Evolutionary conservation across 306 rosid genomes (phyloP).

Genomic region (Medicago arabica): DNA sequence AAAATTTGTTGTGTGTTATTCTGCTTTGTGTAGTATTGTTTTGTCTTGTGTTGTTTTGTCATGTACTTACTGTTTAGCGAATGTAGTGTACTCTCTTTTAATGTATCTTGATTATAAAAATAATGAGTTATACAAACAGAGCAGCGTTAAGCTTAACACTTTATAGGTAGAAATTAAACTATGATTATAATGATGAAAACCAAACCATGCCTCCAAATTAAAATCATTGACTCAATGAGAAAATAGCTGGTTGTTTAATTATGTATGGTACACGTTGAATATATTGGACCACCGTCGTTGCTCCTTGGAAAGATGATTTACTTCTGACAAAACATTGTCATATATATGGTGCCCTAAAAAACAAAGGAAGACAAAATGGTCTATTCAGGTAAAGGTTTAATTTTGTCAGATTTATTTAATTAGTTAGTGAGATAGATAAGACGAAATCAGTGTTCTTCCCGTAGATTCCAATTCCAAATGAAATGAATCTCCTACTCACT

Average conservation of each 20-base stretch:
- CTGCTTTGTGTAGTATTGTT: no score
- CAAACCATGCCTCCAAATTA: neutral
- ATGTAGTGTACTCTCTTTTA: no score
- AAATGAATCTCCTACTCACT: neutral
- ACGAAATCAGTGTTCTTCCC: slow-evolving; percentile 7
- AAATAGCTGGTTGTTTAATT: neutral
- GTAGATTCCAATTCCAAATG: slow-evolving; percentile 3
- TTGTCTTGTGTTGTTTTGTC: no score
- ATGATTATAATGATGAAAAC: neutral
- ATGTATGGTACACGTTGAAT: slow-evolving; percentile 14
- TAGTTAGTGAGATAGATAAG: neutral
- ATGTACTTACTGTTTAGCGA: no score
- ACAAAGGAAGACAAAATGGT: slow-evolving; percentile 12
- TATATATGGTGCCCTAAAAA: neutral
- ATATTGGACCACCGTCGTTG: slow-evolving; percentile 1
- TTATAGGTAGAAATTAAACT: neutral
- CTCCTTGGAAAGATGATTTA: neutral
- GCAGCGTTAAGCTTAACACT: neutral
- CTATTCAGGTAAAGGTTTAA: neutral
- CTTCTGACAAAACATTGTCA: slow-evolving; percentile 10
- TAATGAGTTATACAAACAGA: neutral
- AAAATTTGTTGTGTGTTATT: no score
- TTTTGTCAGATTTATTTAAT: neutral
- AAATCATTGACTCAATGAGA: neutral
- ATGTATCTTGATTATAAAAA: no score